Evolutionary conservation across 1,139 yeast species (phyloP).

Genomic region (Ogataea hybrid): DNA sequence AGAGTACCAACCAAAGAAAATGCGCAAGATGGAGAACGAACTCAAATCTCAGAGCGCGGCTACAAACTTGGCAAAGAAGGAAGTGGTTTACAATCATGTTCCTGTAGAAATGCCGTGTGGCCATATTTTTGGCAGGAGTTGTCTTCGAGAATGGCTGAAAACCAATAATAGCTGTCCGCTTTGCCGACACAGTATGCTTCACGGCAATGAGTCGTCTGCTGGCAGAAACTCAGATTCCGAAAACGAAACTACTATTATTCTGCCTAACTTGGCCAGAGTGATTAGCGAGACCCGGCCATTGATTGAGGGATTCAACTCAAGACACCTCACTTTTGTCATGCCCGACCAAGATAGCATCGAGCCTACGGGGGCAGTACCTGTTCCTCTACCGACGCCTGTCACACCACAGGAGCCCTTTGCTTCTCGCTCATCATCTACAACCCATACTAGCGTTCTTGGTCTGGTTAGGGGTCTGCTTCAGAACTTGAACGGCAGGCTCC

Average conservation of each 20-base stretch:
- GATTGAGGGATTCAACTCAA: slow-evolving; percentile 28
- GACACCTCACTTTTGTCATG: slow-evolving; percentile 28
- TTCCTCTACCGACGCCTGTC: not conserved
- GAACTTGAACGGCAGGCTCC: slow-evolving; percentile 22
- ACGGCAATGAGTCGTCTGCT: slow-evolving; percentile 3
- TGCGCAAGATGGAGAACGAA: slow-evolving; percentile 12
- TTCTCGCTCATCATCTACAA: slow-evolving; percentile 6
- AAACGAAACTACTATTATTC: slow-evolving; percentile 31
- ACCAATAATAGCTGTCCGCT: slow-evolving; percentile 34
- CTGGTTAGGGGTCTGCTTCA: slow-evolving; percentile 23
- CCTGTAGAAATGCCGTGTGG: slow-evolving; percentile 79
- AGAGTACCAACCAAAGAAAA: slow-evolving; percentile 11
- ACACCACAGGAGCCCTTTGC: slow-evolving; percentile 2
- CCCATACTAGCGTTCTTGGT: slow-evolving; percentile 21
- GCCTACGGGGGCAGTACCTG: slow-evolving; percentile 4
- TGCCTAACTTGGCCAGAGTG: slow-evolving; percentile 36
- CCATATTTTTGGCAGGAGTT: slow-evolving; percentile 34
- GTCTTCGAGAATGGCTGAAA: slow-evolving; percentile 34
- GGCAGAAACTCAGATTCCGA: slow-evolving; percentile 8
- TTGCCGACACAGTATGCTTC: slow-evolving; percentile 29
- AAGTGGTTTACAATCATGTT: slow-evolving; percentile 46
- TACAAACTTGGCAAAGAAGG: slow-evolving; percentile 1
- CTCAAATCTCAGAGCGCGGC: slow-evolving; percentile 2
- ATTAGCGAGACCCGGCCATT: slow-evolving; percentile 31
- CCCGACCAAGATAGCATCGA: slow-evolving; percentile 24